Evolutionary conservation across 2,329 filamentous ascomycete genomes (phyloP).

Genomic region (Aspergillus flavus): DNA sequence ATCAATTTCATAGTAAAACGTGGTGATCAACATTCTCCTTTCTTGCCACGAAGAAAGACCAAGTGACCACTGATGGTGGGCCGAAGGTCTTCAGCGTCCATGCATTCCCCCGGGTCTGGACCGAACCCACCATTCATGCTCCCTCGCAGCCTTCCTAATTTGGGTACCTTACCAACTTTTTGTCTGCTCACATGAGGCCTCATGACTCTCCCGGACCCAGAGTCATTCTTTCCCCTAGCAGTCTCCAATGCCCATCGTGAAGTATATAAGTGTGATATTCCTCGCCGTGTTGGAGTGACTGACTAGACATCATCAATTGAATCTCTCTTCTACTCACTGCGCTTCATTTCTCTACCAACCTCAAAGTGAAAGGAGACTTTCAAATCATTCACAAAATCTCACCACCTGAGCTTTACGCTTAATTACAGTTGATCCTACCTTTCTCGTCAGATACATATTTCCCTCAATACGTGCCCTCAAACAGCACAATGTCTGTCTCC

Average conservation of each 20-base stretch:
- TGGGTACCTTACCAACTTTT: slow-evolving; percentile 15
- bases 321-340: not conserved
- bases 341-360: not conserved
- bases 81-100: not conserved
- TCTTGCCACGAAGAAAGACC: slow-evolving; percentile 16
- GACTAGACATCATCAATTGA: slow-evolving; percentile 13
- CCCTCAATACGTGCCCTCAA: not conserved
- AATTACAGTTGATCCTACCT: not conserved
- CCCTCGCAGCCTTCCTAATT: slow-evolving; percentile 8
- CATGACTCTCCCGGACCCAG: slow-evolving; percentile 10
- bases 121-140: slow-evolving; percentile 7
- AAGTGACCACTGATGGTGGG: slow-evolving; percentile 19
- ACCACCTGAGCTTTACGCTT: not conserved
- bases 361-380: not conserved
- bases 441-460: not conserved
- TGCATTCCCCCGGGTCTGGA: slow-evolving; percentile 10
- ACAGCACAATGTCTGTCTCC: slow-evolving; percentile 35
- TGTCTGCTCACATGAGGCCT: slow-evolving; percentile 26
- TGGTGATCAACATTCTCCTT: not conserved
- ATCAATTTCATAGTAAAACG: not conserved
- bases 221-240: not conserved
- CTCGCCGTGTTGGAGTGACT: slow-evolving; percentile 3
- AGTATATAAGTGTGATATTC: slow-evolving; percentile 21
- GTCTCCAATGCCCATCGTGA: slow-evolving; percentile 10
- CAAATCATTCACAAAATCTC: not conserved